Conservation (phyloP, 1,284 basidiomycete genomes). For the Thecaphora thlaspeos region DNA sequence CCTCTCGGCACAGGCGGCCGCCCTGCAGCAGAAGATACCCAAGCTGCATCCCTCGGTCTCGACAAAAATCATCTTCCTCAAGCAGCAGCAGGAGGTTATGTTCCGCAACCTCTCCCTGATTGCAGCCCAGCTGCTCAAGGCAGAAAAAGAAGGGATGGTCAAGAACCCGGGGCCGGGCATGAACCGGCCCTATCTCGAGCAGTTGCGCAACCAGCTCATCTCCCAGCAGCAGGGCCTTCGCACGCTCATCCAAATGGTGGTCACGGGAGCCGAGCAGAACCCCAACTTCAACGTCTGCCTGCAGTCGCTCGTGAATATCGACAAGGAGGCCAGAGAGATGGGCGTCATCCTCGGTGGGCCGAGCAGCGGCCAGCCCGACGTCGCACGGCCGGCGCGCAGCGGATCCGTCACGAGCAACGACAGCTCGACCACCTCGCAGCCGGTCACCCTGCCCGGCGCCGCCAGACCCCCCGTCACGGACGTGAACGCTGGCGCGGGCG, state of each 20-base stretch:
- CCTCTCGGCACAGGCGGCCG: neutral
- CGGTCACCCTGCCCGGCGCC: neutral
- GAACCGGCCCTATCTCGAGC: constrained; percentile 34
- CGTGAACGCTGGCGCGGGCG: no score
- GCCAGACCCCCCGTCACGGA: neutral
- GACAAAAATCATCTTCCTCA: constrained; percentile 40
- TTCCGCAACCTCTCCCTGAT: constrained; percentile 34
- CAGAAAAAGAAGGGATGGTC: constrained; percentile 2
- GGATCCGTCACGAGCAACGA: neutral
- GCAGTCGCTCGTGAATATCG: constrained; percentile 44
- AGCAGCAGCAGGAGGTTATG: constrained; percentile 46
- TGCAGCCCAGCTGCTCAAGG: constrained; percentile 17
- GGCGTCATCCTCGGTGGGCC: constrained; percentile 43
- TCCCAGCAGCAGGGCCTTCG: constrained; percentile 43
- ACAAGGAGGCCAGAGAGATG: constrained; percentile 46
- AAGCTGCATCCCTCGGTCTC: constrained; percentile 26
- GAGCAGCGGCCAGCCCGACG: constrained; percentile 8
- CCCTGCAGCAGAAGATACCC: constrained; percentile 7
- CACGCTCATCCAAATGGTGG: constrained; percentile 28
- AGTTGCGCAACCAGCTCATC: constrained; percentile 37
- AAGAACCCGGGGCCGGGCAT: constrained; percentile 13
- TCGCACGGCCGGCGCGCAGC: constrained; percentile 14
- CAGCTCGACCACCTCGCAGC: neutral
- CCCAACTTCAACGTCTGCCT: constrained; percentile 41
- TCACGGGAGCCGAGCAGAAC: constrained; percentile 18